Percentiles rank a stretch among this genome's conserved stretches.
phyloP scores from a whole-genome alignment of 2,329 filamentous ascomycete genomes.

The Penicillium sp. region DNA sequence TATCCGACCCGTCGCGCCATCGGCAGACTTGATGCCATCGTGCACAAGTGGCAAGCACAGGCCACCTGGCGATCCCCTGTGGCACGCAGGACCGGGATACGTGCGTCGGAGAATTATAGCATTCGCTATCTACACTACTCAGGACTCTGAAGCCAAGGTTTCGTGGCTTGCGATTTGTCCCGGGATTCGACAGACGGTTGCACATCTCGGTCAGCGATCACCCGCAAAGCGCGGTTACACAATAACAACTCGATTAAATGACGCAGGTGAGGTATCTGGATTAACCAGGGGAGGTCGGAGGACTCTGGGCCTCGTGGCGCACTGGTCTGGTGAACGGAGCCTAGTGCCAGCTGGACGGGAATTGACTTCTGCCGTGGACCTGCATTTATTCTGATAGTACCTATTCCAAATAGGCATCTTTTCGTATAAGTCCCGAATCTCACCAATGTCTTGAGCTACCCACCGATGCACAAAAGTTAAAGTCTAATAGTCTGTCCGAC shows the following conservation, averaged over 20 bases:
- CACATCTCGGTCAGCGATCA: constrained; percentile 11
- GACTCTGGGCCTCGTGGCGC: neutral
- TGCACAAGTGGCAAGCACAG: constrained; percentile 20
- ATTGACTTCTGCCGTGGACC: neutral
- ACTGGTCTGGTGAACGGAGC: neutral
- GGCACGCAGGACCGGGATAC: constrained; percentile 5
- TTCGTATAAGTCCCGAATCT: too few species aligned
- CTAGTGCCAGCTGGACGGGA: neutral
- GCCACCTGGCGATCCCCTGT: constrained; percentile 13
- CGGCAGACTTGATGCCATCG: constrained; percentile 19
- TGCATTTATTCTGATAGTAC: neutral
- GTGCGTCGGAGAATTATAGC: constrained; percentile 19
- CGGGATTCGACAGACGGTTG: neutral
- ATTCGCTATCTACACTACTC: neutral
- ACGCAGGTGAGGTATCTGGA: neutral
- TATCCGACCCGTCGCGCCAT: constrained; percentile 11
- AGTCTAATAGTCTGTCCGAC: neutral
- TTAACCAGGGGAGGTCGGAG: neutral
- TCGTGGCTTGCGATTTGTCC: constrained; percentile 5
- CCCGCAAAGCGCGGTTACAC: constrained; percentile 22
- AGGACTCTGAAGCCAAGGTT: neutral
- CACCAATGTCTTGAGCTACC: neutral
- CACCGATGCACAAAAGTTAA: neutral
- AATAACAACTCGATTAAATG: constrained; percentile 11
- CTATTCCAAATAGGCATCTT: too few species aligned